A percentile compares a stretch with the other conserved stretches of the same genome.
phyloP scores from a whole-genome alignment of 306 rosid genomes.

The Cucurbita argyrosperma region DNA sequence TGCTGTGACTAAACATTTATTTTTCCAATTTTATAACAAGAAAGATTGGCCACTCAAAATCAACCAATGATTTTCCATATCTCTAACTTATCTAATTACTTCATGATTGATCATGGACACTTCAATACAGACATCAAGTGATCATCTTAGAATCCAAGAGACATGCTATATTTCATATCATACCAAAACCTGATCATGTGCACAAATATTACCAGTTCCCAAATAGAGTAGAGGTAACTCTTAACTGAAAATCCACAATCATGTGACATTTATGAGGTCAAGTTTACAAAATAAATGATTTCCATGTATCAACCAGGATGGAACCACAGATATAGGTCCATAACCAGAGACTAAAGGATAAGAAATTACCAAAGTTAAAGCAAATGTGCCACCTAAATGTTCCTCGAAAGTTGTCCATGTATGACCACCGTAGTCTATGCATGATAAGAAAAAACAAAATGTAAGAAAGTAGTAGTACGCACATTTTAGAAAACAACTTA shows the following conservation, averaged over 20 bases:
- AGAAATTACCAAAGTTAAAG: constrained; percentile 71
- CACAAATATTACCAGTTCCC: background rate
- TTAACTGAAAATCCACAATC: background rate
- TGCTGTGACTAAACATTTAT: background rate
- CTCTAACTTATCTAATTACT: background rate
- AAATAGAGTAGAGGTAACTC: background rate
- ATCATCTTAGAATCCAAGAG: background rate
- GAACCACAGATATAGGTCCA: background rate
- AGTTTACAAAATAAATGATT: background rate
- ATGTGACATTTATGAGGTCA: background rate
- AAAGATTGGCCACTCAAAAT: background rate
- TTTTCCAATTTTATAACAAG: background rate
- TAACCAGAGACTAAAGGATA: constrained; percentile 1
- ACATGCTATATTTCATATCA: background rate
- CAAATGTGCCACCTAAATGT: constrained; percentile 96
- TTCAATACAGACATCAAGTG: background rate
- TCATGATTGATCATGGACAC: background rate
- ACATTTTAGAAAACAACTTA: background rate
- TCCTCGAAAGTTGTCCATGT: constrained; percentile 70
- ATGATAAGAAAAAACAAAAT: constrained; percentile 10
- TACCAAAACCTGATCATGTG: background rate
- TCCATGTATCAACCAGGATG: background rate
- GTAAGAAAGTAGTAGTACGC: background rate
- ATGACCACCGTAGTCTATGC: constrained; percentile 50
- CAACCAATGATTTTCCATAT: background rate